Evolutionary conservation across 2,329 filamentous ascomycete genomes (phyloP).

Genomic region (Neofusicoccum parvum): DNA sequence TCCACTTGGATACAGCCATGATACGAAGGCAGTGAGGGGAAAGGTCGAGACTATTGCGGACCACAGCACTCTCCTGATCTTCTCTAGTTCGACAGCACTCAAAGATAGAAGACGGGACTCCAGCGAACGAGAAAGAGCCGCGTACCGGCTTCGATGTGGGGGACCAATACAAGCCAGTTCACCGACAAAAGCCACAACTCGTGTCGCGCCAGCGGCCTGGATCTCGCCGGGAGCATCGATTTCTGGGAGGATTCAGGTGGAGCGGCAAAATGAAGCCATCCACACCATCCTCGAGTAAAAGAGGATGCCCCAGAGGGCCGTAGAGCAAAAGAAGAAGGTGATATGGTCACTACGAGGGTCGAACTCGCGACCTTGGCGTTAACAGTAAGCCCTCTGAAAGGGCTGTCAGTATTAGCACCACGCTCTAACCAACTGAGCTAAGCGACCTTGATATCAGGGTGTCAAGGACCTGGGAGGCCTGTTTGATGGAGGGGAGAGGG

Average conservation of each 20-base stretch:
- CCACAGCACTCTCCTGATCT: no score
- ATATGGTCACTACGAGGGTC: constrained; percentile 25
- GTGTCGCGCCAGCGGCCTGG: background rate
- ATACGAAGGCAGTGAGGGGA: no score
- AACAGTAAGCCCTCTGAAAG: background rate
- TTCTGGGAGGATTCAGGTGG: background rate
- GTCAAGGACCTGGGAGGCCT: background rate
- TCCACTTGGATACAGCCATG: no score
- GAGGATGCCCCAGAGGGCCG: background rate
- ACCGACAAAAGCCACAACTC: background rate
- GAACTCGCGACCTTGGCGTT: constrained; percentile 26
- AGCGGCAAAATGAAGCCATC: background rate
- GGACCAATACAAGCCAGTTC: no score
- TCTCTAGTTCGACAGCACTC: no score
- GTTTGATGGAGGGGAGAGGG: background rate
- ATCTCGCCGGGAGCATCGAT: no score
- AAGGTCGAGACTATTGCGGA: no score
- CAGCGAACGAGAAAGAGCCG: no score
- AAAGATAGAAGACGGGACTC: no score
- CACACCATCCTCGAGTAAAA: background rate
- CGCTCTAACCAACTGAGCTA: constrained; percentile 27
- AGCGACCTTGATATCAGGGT: constrained; percentile 13
- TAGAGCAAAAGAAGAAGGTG: constrained; percentile 3
- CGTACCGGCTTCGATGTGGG: no score
- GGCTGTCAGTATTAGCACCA: constrained; percentile 23